A percentile compares a stretch with the other conserved stretches of the same genome.
phyloP scores from a whole-genome alignment of 2,329 filamentous ascomycete species.

The Rhinocladiella similis region DNA sequence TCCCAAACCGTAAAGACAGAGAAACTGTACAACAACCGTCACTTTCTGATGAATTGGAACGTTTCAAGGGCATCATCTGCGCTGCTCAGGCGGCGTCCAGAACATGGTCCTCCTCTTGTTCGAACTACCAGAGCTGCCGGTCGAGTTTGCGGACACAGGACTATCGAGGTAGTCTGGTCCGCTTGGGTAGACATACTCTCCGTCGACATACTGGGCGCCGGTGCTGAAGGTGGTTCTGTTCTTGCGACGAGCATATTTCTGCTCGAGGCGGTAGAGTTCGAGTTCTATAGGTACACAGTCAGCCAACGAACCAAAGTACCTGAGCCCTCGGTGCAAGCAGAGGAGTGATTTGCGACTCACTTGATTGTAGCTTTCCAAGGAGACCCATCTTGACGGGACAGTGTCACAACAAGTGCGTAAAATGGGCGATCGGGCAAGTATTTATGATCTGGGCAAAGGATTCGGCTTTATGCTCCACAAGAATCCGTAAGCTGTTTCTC shows the following conservation, averaged over 20 bases:
- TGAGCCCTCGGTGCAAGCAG: constrained; percentile 2
- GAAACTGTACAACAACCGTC: background rate
- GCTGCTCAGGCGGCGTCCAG: constrained; percentile 16
- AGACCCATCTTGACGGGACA: constrained; percentile 45
- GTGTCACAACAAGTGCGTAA: background rate
- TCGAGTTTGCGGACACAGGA: constrained; percentile 22
- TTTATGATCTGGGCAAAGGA: background rate
- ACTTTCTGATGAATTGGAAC: background rate
- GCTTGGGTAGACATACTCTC: constrained; percentile 80
- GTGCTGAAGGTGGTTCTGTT: constrained; percentile 87
- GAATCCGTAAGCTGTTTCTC: constrained; percentile 7
- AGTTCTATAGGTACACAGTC: constrained; percentile 54
- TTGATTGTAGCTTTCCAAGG: constrained; percentile 52
- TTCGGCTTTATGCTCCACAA: background rate
- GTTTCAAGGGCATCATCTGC: constrained; percentile 8
- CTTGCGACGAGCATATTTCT: constrained; percentile 89
- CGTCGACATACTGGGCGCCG: constrained; percentile 89
- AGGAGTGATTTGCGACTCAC: constrained; percentile 38
- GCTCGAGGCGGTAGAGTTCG: constrained; percentile 91
- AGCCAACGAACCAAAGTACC: background rate
- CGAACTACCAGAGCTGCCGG: constrained; percentile 16
- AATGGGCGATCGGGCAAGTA: background rate
- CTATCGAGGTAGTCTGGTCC: constrained; percentile 14
- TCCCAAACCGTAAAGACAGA: background rate
- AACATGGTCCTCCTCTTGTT: constrained; percentile 19